Evolutionary conservation across 2,329 filamentous ascomycete species (phyloP), one percentile per base, ranked within the genome.

Genomic region (Cercospora nicotianae): DNA sequence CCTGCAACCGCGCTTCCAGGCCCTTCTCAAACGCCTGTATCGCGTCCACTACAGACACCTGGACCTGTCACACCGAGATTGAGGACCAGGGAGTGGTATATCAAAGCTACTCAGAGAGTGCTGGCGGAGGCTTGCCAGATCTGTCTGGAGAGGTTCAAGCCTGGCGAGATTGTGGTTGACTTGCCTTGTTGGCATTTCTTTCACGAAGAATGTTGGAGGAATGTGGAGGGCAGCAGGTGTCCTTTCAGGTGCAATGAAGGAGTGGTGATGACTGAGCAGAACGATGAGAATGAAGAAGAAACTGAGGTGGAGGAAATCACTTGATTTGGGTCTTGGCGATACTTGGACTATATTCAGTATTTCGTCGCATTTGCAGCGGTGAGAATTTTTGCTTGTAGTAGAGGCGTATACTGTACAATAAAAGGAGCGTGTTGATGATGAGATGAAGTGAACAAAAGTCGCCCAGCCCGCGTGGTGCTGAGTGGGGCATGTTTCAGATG

Each of bases 181-280:
- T 51, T 67, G 13, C 59, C 65, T n/a, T 67, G 65, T 28, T 58
- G 65, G 60, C 65, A 63, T 63, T 67, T 67, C 51, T 67, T 59
- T n/a, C 60, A 67, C 13, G 60, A 26, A 2, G 33, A 31, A 1
- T 63, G 65, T 23, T 65, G 63, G 63, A 28, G 5, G 23, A 18
- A 60, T 26, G 63, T 60, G 6, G 36, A 51, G 3, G 30, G 39
- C 2, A n/a, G 42, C 3, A 28, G 13, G 12, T 65, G 63, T 36
- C 63, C 63, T 0, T 51, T 65, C 16, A 31, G 63, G 20, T 65
- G 63, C 36, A 60, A 60, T 18, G 39, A 59, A 20, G 55, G 3
- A 16, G 9, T 7, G n/a, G 45, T 33, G 8, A 51, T 3, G 36
- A 42, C 16, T 8, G 59, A 28, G 59, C 16, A 23, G 33, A 16